Base-by-base conservation (phyloP, 768 basidiomycete species). In the Amanita jacksonii region DNA sequence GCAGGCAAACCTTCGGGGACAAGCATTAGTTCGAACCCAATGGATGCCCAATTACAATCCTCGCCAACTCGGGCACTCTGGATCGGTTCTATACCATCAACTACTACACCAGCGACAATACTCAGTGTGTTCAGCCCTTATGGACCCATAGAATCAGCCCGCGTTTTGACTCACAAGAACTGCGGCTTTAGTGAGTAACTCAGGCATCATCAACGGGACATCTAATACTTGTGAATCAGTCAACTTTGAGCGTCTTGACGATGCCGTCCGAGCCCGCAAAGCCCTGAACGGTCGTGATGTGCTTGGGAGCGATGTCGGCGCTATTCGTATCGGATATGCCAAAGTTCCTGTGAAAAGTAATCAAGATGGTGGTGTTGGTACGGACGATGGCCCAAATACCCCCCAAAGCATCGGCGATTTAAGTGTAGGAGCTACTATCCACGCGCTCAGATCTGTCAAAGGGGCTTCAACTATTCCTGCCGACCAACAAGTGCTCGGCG, bases 171-270 rank as follows among this genome's bases (percentile, higher is more conserved):
- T 3, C 91, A 96, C 69, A 98, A 98, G 69, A 94, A 94, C 53
- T 96, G 96, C 62, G 89, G 90, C 48, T 88, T 86, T 64, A 85
- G 80, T 82, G 47, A 61, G 81, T 77, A 4, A 45, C 53, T 10
- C 13, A 44, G 32, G 30, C 37, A 27, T 37, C 38, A 8, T 30
- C 18, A 49, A 41, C 13, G 32, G 7, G 27, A 25, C 47, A 38
- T 46, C 3, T 49, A 18, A 24, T 15, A 34, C 34, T 43, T 48
- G 48, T 51, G 15, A 16, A 37, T n/a, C 62, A 84, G 85, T 98
- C 67, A 98, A 99, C 60, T 98, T 97, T 61, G 94, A 99, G 63
- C 81, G 91, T 45, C 72, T 97, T 20, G 96, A 98, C 57, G 94
- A 98, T 56, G 96, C 96, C 36, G 88, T 97, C 47, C 73, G 92